phyloP scores from a whole-genome alignment of 495 filamentous ascomycete species.

The Penicillium waksmanii region DNA sequence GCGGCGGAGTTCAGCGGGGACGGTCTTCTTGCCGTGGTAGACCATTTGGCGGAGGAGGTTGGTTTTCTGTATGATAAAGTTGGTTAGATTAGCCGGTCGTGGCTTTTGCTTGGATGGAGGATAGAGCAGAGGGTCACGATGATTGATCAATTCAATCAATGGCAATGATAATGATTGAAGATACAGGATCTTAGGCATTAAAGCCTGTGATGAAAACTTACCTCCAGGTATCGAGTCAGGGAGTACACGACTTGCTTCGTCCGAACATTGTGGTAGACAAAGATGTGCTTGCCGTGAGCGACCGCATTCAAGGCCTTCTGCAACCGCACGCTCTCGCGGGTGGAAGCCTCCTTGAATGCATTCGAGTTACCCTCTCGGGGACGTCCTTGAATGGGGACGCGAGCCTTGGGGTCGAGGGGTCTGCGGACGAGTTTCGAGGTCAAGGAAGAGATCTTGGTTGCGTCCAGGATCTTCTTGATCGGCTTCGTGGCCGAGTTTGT shows the following conservation, averaged over 20 bases:
- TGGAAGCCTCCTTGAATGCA: slow-evolving; percentile 45
- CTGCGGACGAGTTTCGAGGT: slow-evolving; percentile 41
- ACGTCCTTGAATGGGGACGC: slow-evolving; percentile 42
- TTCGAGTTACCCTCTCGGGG: slow-evolving; percentile 42
- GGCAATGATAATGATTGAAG: not conserved
- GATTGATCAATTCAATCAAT: too few relatives aligned
- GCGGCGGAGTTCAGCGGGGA: slow-evolving; percentile 76
- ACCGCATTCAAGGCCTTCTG: slow-evolving; percentile 51
- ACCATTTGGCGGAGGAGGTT: slow-evolving; percentile 73
- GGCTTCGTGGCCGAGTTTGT: slow-evolving; percentile 31
- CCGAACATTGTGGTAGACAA: slow-evolving; percentile 77
- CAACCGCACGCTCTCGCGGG: slow-evolving; percentile 45
- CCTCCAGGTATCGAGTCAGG: slow-evolving; percentile 67
- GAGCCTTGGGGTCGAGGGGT: slow-evolving; percentile 38
- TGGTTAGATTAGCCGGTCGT: slow-evolving; percentile 1
- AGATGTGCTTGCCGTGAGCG: slow-evolving; percentile 73
- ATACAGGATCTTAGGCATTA: not conserved
- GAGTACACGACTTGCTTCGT: slow-evolving; percentile 87
- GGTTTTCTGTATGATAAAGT: slow-evolving; percentile 55
- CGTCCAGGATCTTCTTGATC: slow-evolving; percentile 48
- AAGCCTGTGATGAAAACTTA: slow-evolving; percentile 37
- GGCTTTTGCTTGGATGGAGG: not conserved
- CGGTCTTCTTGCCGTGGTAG: slow-evolving; percentile 89
- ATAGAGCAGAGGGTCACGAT: too few relatives aligned
- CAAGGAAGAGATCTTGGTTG: slow-evolving; percentile 47